phyloP scores from a whole-genome alignment of 345 rosid species.

The Gossypium raimondii region DNA sequence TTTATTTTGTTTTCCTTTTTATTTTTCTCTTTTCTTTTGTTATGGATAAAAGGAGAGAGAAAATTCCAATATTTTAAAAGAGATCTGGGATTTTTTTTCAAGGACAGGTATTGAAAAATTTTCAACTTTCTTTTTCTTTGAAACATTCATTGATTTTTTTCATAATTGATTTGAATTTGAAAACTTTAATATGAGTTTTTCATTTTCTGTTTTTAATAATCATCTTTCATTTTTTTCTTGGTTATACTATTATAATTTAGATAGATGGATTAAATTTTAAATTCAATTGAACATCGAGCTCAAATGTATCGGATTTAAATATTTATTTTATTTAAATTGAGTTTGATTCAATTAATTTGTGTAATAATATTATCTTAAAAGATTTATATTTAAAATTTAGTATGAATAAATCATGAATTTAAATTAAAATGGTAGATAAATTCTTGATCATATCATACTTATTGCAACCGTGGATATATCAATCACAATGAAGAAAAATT shows the following conservation, averaged over 20 bases:
- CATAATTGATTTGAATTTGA: background rate
- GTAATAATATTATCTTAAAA: too few relatives aligned
- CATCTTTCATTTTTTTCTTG: background rate
- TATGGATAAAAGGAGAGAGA: background rate
- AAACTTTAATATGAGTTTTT: slow-evolving; percentile 2
- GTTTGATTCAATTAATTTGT: too few relatives aligned
- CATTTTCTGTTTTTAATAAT: slow-evolving; percentile 1
- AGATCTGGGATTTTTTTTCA: slow-evolving; percentile 9
- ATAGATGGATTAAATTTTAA: background rate
- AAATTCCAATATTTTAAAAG: background rate
- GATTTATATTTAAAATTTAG: too few relatives aligned
- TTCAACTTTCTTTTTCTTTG: background rate
- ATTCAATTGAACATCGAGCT: too few relatives aligned
- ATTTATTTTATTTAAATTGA: too few relatives aligned
- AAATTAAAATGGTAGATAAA: too few relatives aligned
- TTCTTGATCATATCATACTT: too few relatives aligned
- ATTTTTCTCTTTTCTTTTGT: background rate
- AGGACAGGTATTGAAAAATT: background rate
- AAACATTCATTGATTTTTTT: background rate
- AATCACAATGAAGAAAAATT: too few relatives aligned
- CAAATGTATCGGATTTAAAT: too few relatives aligned
- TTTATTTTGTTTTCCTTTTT: background rate
- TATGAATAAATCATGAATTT: too few relatives aligned
- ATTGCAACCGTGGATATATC: too few relatives aligned
- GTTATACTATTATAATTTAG: background rate